These are phyloP conservation scores for Fusarium sp. DNA, from an alignment of 2,329 filamentous ascomycete genomes.

Conservation along the genomic window DNA sequence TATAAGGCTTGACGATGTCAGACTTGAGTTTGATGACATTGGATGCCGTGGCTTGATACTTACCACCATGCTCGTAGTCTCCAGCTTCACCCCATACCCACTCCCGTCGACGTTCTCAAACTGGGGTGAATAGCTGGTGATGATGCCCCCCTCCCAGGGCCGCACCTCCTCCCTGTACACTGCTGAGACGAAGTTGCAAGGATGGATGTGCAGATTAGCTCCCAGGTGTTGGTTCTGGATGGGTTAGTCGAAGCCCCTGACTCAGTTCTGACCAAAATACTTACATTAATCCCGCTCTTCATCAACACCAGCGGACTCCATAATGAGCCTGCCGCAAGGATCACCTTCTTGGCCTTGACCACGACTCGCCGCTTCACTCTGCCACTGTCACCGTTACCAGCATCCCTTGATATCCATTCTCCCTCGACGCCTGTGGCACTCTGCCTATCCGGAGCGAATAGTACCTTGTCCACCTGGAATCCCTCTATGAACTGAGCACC, in stretches of 20 bases:
- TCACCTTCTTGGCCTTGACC: conserved; percentile 83
- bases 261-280: conserved; percentile 32
- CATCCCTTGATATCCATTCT: conserved; percentile 79
- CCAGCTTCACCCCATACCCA: conserved; percentile 86
- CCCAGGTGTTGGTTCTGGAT: conserved; percentile 82
- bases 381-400: conserved; percentile 66
- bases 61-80: conserved; percentile 78
- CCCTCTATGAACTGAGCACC: conserved; percentile 89
- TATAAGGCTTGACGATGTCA: conserved; percentile 65
- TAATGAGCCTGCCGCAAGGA: conserved; percentile 82
- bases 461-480: conserved; percentile 76
- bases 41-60: conserved; percentile 37
- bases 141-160: conserved; percentile 81
- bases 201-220: conserved; percentile 84
- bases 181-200: conserved; percentile 69
- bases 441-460: conserved; percentile 72
- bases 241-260: conserved; percentile 36
- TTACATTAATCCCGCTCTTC: conserved; percentile 79
- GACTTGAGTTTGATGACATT: conserved; percentile 14
- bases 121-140: conserved; percentile 81
- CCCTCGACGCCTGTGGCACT: conserved; percentile 79
- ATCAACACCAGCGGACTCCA: conserved; percentile 81
- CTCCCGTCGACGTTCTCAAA: conserved; percentile 85
- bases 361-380: conserved; percentile 70
- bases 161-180: conserved; percentile 77